Evolutionary conservation across 805 yeast genomes (phyloP).

Genomic region (Hemisphaericaspora nanyangensis): DNA sequence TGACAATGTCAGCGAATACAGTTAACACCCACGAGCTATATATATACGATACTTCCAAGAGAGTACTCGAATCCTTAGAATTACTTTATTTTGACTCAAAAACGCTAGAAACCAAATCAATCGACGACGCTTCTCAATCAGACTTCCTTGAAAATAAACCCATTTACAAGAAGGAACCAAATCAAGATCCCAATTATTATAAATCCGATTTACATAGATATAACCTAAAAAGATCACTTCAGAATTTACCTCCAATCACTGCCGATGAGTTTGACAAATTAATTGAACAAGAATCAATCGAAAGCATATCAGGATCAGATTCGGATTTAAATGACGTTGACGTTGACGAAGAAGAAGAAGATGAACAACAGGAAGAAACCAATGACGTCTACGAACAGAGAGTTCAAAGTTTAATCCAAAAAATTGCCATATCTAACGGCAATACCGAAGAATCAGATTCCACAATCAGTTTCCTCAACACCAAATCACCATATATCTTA

Average conservation of each 20-base stretch:
- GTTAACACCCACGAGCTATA: slow-evolving; percentile 46
- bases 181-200: slow-evolving; percentile 35
- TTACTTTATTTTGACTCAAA: slow-evolving; percentile 53
- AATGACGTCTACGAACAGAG: slow-evolving; percentile 12
- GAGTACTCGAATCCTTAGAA: slow-evolving; percentile 43
- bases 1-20: no score
- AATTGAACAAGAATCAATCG: slow-evolving; percentile 46
- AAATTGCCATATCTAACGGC: slow-evolving; percentile 10
- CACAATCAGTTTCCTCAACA: slow-evolving; percentile 51
- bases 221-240: slow-evolving; percentile 53
- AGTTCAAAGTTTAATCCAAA: slow-evolving; percentile 16
- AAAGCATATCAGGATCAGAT: slow-evolving; percentile 57
- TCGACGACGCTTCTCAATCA: not conserved
- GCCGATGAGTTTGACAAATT: slow-evolving; percentile 58
- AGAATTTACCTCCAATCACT: slow-evolving; percentile 42
- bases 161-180: not conserved
- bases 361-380: slow-evolving; percentile 17
- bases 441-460: slow-evolving; percentile 27
- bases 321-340: slow-evolving; percentile 28
- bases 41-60: slow-evolving; percentile 42
- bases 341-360: slow-evolving; percentile 15
- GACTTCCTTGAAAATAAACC: no score
- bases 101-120: slow-evolving; percentile 29
- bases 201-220: slow-evolving; percentile 56
- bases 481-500: slow-evolving; percentile 66